Evolutionary conservation across 257 asterid genomes (phyloP), one percentile per base, ranked within the genome.

Genomic region (Capsicum baccatum): DNA sequence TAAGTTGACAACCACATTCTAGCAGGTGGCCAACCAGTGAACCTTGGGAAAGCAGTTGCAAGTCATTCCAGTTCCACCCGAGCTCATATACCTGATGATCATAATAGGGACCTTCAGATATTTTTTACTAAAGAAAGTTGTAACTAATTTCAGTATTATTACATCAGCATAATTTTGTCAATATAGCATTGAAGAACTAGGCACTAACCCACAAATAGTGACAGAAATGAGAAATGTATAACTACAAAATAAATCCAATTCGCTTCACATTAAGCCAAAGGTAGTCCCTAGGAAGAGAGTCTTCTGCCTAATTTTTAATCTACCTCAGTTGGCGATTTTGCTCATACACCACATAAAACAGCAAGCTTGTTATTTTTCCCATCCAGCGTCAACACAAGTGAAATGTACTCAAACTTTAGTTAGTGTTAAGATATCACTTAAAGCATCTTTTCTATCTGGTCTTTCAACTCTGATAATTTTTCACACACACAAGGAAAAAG

Each of bases 1-100:
- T 97, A 81, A 97, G 97, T 88, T 97, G 99, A 83, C 99, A 97
- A 86, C 99, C 98, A 85, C 99, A 97, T 89, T 97, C 99, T 84
- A 97, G 94, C 82, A 97, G 94, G 87, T 95, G 99, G 83, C 99
- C 98, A 81, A 94, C 95, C 85, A 95, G 88, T 78, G 98, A 90
- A 87, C 99, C 99, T 92, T 95, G 98, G 73, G 98, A 95, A 78
- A 95, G 92, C 84, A 92, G 97, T 81, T 88, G 88, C 84, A 89
- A 89, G 60, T 94, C 98, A 87, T 94, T 88, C 99, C 99, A 97
- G 88, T 97, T 93, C 99, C 99, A 97, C 48, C 99, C 99, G 80
- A 97, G 89, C 90, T 97, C 99, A 89, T 91, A 97, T 52, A 94
- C 92, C 99, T 97, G 87, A 81, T 84, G 87, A 81, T 84, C 83